phyloP scores from a whole-genome alignment of 345 rosid species.

The Rhizophora mangle region DNA sequence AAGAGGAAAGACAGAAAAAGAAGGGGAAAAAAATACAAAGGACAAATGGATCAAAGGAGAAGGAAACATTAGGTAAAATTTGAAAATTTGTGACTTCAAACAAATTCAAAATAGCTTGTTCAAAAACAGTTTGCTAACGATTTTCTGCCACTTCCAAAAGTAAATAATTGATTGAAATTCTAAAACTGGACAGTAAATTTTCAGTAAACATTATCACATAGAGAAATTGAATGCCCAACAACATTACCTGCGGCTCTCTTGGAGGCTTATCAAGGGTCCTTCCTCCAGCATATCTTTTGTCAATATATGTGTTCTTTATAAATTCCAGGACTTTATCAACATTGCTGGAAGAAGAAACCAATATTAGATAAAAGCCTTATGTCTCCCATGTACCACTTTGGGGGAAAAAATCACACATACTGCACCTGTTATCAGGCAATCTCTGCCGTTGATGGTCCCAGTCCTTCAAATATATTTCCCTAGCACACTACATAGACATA shows the following conservation, averaged over 20 bases:
- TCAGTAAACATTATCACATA: neutral
- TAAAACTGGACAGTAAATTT: neutral
- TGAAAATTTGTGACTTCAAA: too few species aligned
- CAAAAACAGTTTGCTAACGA: too few species aligned
- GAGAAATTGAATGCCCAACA: neutral
- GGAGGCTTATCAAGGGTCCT: slow-evolving; percentile 65
- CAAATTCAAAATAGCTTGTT: too few species aligned
- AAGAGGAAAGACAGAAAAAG: too few species aligned
- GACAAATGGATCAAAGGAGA: too few species aligned
- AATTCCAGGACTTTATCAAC: slow-evolving; percentile 72
- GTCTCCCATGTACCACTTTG: slow-evolving; percentile 7
- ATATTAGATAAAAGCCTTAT: slow-evolving; percentile 6
- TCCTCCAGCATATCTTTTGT: slow-evolving; percentile 73
- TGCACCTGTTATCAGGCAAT: slow-evolving; percentile 79
- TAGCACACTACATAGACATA: slow-evolving; percentile 65
- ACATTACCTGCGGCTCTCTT: slow-evolving; percentile 62
- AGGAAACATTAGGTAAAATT: too few species aligned
- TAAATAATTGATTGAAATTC: neutral
- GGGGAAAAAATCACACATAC: slow-evolving; percentile 5
- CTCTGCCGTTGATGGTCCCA: slow-evolving; percentile 93
- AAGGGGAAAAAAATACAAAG: too few species aligned
- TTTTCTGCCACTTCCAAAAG: too few species aligned
- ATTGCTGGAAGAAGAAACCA: slow-evolving; percentile 53
- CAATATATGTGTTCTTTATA: slow-evolving; percentile 76
- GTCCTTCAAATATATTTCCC: slow-evolving; percentile 73